Conservation (phyloP, 2,329 filamentous ascomycete species). For the Trichoderma oligosporum region DNA sequence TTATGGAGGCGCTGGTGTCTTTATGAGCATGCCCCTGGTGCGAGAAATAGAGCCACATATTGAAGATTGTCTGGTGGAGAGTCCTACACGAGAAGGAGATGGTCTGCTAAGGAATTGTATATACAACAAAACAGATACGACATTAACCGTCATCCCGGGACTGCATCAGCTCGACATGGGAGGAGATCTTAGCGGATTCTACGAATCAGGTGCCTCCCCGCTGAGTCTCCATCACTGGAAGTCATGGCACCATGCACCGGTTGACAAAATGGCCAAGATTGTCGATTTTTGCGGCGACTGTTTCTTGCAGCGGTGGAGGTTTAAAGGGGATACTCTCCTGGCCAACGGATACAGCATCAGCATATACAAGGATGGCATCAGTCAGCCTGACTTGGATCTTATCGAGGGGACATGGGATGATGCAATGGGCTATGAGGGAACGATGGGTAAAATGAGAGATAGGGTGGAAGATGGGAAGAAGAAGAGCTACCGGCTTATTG, state of each 20-base stretch:
- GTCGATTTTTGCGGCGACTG: conserved; percentile 52
- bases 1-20: conserved; percentile 58
- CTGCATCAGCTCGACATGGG: conserved; percentile 56
- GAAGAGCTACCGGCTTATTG: conserved; percentile 48
- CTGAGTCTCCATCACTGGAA: conserved; percentile 62
- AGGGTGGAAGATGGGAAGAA: conserved; percentile 40
- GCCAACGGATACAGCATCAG: conserved; percentile 58
- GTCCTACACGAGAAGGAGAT: conserved; percentile 46
- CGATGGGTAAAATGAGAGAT: conserved; percentile 49
- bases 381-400: conserved; percentile 40
- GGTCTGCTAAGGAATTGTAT: conserved; percentile 56
- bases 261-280: conserved; percentile 24
- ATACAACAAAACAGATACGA: conserved; percentile 50
- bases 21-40: conserved; percentile 52
- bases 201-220: conserved; percentile 53
- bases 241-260: conserved; percentile 51
- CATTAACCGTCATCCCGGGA: conserved; percentile 52
- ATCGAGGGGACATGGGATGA: conserved; percentile 54
- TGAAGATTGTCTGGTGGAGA: conserved; percentile 46
- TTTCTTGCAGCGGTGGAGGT: conserved; percentile 54
- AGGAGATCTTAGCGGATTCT: conserved; percentile 55
- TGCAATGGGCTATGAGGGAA: conserved; percentile 48
- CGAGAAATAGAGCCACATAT: conserved; percentile 45
- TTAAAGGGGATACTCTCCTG: conserved; percentile 46
- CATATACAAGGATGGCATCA: conserved; percentile 42